Percentiles rank a stretch among this genome's conserved stretches.
Evolutionary conservation across 345 rosid species (phyloP).

Genomic region (Eucalyptus cladocalyx): DNA sequence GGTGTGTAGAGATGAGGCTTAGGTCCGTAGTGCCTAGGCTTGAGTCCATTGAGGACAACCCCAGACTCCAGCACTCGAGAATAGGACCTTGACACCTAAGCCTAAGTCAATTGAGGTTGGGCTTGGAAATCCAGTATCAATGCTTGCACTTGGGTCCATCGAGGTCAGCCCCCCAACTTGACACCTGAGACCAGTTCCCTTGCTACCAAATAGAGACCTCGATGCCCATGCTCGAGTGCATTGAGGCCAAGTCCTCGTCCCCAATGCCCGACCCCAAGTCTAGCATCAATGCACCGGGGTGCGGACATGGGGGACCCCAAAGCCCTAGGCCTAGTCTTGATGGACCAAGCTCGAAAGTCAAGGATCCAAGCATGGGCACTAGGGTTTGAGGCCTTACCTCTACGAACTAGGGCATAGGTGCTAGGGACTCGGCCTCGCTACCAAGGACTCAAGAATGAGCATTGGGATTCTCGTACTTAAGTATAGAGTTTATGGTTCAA

Average conservation of each 20-base stretch:
- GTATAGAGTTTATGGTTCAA: not conserved
- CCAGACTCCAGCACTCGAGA: not conserved
- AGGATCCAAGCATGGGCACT: not conserved
- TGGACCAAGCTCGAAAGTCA: too few species aligned
- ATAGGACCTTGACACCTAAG: not conserved
- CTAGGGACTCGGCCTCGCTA: accelerated
- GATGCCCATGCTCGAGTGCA: not conserved
- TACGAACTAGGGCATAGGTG: accelerated
- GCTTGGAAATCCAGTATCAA: not conserved
- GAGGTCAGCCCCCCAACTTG: not conserved
- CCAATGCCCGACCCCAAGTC: accelerated
- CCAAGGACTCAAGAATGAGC: not conserved
- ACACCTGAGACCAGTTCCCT: not conserved
- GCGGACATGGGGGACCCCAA: accelerated
- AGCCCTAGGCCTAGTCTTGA: not conserved
- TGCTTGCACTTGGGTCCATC: not conserved
- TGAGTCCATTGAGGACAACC: not conserved
- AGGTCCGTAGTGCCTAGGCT: not conserved
- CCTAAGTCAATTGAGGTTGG: not conserved
- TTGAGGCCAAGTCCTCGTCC: not conserved
- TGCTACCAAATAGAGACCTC: not conserved
- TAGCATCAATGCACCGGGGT: accelerated
- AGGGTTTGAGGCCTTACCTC: too few species aligned
- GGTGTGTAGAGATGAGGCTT: not conserved
- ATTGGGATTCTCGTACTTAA: accelerated